phyloP scores from a whole-genome alignment of 1,284 basidiomycete species.

The Cystobasidium slooffiae region DNA sequence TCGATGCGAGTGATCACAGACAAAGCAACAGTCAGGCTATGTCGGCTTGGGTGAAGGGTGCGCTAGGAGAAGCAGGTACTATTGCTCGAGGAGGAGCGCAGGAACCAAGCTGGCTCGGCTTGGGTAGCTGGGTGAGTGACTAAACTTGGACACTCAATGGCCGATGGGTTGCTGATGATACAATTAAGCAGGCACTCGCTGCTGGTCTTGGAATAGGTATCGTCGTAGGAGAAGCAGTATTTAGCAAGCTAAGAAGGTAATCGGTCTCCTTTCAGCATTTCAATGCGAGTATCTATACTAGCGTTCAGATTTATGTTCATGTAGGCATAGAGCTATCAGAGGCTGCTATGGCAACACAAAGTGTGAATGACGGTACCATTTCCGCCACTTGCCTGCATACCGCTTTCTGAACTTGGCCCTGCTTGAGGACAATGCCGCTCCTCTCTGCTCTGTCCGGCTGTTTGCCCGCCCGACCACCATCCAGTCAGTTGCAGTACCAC shows the following conservation, averaged over 20 bases:
- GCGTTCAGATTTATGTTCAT: too few species aligned
- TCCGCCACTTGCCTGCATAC: too few species aligned
- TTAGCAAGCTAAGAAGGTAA: conserved; percentile 36
- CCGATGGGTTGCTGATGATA: not conserved
- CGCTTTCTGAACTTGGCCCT: too few species aligned
- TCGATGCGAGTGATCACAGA: not conserved
- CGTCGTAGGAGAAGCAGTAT: conserved; percentile 39
- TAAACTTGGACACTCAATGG: not conserved
- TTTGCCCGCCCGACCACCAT: too few species aligned
- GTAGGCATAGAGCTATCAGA: too few species aligned
- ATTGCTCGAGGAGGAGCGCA: not conserved
- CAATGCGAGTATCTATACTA: not conserved
- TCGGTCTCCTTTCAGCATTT: not conserved
- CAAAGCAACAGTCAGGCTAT: conserved; percentile 17
- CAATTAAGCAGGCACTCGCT: conserved; percentile 29
- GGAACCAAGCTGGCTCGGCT: conserved; percentile 32
- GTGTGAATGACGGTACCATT: too few species aligned
- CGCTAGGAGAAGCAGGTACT: conserved; percentile 30
- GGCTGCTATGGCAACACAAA: too few species aligned
- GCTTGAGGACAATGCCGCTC: too few species aligned
- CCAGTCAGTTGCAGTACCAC: not conserved
- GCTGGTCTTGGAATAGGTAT: conserved; percentile 41
- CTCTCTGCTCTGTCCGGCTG: too few species aligned
- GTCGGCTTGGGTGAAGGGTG: conserved; percentile 39
- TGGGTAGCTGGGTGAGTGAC: conserved; percentile 36